phyloP scores from a whole-genome alignment of 2,329 filamentous ascomycete species.

The Pseudopyricularia cyperi region DNA sequence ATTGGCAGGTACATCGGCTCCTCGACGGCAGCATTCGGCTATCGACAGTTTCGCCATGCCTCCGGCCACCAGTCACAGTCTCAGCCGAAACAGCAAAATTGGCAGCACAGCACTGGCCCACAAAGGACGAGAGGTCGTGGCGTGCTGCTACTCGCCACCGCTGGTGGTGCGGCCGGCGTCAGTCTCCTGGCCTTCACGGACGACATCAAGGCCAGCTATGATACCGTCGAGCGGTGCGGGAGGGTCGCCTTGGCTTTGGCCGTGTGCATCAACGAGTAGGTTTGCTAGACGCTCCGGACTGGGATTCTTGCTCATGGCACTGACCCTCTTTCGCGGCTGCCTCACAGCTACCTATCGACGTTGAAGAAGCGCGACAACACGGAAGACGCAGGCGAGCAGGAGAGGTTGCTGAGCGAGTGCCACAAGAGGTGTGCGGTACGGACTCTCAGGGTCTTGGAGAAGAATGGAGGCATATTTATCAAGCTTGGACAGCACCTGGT shows the following conservation, averaged over 20 bases:
- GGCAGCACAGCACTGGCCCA: conserved; percentile 5
- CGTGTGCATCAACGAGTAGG: conserved; percentile 79
- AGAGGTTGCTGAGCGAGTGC: conserved; percentile 63
- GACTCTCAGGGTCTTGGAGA: conserved; percentile 77
- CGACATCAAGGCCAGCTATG: conserved; percentile 64
- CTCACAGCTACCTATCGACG: conserved; percentile 67
- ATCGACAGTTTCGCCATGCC: background rate
- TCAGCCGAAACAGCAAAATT: background rate
- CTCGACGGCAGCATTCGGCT: no score
- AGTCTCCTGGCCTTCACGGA: conserved; percentile 39
- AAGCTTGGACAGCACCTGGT: conserved; percentile 91
- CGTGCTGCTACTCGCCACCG: conserved; percentile 33
- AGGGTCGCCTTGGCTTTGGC: conserved; percentile 64
- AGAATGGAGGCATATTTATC: conserved; percentile 96
- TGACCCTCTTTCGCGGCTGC: background rate
- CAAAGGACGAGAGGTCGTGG: conserved; percentile 9
- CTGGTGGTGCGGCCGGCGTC: conserved; percentile 32
- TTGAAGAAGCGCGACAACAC: conserved; percentile 55
- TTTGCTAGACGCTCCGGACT: background rate
- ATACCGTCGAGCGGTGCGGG: conserved; percentile 62
- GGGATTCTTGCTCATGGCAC: background rate
- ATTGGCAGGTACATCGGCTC: background rate
- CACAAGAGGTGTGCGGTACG: conserved; percentile 87
- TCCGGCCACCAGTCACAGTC: background rate
- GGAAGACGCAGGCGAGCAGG: conserved; percentile 50